Evolutionary conservation across 2,329 filamentous ascomycete genomes (phyloP).

Genomic region (Neopestalotiopsis clavispora): DNA sequence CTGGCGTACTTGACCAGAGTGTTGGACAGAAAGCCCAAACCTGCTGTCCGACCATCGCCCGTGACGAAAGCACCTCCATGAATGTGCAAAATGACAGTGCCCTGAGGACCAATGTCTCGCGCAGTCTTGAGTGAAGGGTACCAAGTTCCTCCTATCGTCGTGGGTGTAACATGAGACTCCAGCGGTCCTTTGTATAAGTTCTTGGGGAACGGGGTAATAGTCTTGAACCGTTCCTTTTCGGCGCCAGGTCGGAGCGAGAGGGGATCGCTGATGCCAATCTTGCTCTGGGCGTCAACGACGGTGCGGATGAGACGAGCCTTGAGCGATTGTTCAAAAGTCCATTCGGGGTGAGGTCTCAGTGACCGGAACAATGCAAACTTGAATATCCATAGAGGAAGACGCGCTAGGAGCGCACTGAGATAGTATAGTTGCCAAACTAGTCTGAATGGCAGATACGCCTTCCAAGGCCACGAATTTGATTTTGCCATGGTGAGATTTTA

Average conservation of each 20-base stretch:
- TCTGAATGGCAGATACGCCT: conserved; percentile 25
- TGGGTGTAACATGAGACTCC: conserved; percentile 24
- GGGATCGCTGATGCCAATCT: conserved; percentile 20
- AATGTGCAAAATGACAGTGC: conserved; percentile 29
- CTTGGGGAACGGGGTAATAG: conserved; percentile 23
- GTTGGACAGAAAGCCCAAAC: conserved; percentile 18
- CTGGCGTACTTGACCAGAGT: conserved; percentile 31
- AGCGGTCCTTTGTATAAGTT: conserved; percentile 30
- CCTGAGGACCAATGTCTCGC: neutral
- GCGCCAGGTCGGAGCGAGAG: conserved; percentile 17
- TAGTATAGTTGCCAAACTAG: conserved; percentile 24
- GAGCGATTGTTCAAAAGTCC: conserved; percentile 27
- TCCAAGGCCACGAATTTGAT: conserved; percentile 21
- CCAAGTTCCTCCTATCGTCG: conserved; percentile 36
- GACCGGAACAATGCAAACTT: conserved; percentile 22
- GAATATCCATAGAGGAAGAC: conserved; percentile 27
- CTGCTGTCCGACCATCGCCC: conserved; percentile 25
- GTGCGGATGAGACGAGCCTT: conserved; percentile 18
- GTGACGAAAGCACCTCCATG: conserved; percentile 33
- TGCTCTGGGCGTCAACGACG: conserved; percentile 15
- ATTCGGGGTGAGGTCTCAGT: conserved; percentile 23
- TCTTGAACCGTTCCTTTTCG: conserved; percentile 18
- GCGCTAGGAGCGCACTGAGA: conserved; percentile 20
- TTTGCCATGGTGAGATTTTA: conserved; percentile 29
- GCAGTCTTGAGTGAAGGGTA: conserved; percentile 22